Evolutionary conservation across 768 basidiomycete genomes (phyloP), one percentile per base, ranked within the genome.

Genomic region (Lactifluus volemus): DNA sequence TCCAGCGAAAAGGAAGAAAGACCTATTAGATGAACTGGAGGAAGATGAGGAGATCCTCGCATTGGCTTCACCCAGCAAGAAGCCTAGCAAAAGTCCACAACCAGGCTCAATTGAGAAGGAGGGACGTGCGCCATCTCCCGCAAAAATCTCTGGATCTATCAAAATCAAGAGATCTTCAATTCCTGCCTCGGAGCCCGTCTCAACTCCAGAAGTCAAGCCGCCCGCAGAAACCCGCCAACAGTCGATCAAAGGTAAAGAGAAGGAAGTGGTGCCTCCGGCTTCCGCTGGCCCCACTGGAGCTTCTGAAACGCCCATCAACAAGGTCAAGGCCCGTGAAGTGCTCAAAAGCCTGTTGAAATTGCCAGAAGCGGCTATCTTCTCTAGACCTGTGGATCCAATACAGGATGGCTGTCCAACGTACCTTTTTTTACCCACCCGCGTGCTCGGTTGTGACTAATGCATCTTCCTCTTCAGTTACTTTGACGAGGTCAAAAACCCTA

Each of bases 371-470:
- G 74, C 71, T 32, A 86, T 92, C 60, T 98, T 98, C 74, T 68
- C 78, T 52, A 77, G 81, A 25, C 91, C 96, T 3, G 96, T 98
- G 19, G 88, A 98, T 71, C 88, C 95, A 4, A 72, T 83, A 14
- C 69, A 74, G 53, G 91, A 92, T 72, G 93, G 90, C 19, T 96
- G 89, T 71, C 93, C 96, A 50, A 94, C 92, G 91, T 95, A 70
- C 74, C 88, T 80, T 53, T 41, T 47, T 25, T 34, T 47, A 14
- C 36, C 57, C 2, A 21, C 8, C 36, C 42, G 41, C 47, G 45
- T 44, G 51, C 49, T 47, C 39, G 6, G 36, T 7, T 44, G 41
- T 32, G 42, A 48, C 64, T 63, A 17, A 68, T 52, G 17, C 19
- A n/a, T 63, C 25, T 12, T 56, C 32, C 42, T 55, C 41, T 36